Evolutionary conservation across 164 flowering plant genomes (phyloP), one percentile per base, ranked within the genome.

Genomic region (Tetrastigma voinierianum): DNA sequence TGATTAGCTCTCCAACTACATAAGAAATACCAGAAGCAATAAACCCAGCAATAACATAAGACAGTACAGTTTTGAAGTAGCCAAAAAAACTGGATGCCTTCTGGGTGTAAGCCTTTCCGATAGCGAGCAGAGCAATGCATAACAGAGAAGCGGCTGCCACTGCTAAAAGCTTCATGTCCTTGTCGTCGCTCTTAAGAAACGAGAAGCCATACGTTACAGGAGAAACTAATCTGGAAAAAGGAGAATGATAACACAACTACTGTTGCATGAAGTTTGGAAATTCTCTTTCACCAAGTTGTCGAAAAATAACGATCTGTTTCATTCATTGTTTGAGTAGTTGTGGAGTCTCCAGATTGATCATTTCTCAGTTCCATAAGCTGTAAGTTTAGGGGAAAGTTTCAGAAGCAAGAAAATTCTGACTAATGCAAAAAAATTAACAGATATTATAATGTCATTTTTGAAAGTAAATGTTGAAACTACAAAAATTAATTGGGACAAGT

Each of bases 111-210:
- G 76, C 86, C 68, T 84, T 86, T 16, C 77, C 87, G 0, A 76
- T n/a, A 2, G 87, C 79, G 18, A 85, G 86, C 8, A 80, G 1
- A 8, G 72, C 12, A 17, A 85, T 78, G 80, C 86, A 83, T 13
- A 72, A 1, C 43, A 83, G 77, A 59, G 90, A 80, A 40, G 83
- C 76, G 0, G 64, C 82, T 15, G 77, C 76, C 19, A 80, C 80
- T 11, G 76, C 76, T 24, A 74, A 70, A 20, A 81, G 75, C 77
- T 87, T 87, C 68, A 52, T 51, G 32, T 84, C 80, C 20, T 47
- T 70, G 69, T 80, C 55, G 61, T 77, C 76, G 15, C 81, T 84
- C 57, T 64, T 52, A 4, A 68, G 80, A 51, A 81, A 81, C 2
- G 84, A 70, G 72, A 78, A 72, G 32, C 70, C 80, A 48, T 81